Evolutionary conservation across 164 flowering plant species (phyloP).

Genomic region (Tetracentron sinense): DNA sequence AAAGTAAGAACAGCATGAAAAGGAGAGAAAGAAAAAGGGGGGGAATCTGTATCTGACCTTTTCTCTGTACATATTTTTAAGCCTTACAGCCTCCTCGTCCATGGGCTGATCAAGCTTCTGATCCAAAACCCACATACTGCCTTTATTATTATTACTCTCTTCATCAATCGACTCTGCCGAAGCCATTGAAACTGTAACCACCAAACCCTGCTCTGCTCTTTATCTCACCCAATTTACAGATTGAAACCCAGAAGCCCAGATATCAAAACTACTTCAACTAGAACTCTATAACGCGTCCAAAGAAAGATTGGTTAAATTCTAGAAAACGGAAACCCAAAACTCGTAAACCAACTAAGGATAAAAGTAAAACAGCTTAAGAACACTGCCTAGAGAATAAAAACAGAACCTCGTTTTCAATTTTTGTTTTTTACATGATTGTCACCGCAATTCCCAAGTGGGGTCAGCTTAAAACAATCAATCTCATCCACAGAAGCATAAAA

Average conservation of each 20-base stretch:
- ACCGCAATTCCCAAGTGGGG: not conserved
- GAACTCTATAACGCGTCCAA: too few species aligned
- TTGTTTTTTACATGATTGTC: not conserved
- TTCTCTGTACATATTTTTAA: conserved; percentile 67
- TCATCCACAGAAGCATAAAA: not conserved
- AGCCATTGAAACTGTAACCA: conserved; percentile 3
- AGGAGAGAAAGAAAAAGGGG: too few species aligned
- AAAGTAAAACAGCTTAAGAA: not conserved
- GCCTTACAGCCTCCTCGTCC: conserved; percentile 97
- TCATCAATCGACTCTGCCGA: conserved; percentile 35
- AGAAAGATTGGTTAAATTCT: not conserved
- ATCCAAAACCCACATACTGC: conserved; percentile 95
- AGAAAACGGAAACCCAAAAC: not conserved
- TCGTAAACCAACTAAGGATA: too few species aligned
- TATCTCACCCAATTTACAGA: not conserved
- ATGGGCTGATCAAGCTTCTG: conserved; percentile 97
- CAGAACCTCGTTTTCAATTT: not conserved
- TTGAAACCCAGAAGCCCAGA: not conserved
- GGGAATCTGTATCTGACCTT: conserved; percentile 36
- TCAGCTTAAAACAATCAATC: not conserved
- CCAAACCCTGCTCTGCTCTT: too few species aligned
- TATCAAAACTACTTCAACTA: not conserved
- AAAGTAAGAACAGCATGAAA: too few species aligned
- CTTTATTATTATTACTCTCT: conserved; percentile 34
- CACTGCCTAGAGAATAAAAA: not conserved